phyloP scores from a whole-genome alignment of 768 basidiomycete species.

The Termitomyces sp. region DNA sequence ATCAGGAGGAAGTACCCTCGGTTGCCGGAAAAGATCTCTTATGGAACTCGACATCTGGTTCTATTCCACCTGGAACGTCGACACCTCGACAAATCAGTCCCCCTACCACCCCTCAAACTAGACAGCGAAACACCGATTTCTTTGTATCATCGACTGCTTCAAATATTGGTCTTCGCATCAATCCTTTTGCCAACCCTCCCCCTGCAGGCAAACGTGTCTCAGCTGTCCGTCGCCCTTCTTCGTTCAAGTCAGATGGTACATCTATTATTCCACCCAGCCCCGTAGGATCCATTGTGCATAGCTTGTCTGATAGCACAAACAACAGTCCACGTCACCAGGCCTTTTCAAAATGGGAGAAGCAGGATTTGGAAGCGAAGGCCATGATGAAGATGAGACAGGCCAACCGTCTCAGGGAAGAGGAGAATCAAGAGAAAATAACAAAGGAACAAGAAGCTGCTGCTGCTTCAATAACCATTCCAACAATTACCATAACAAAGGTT shows the following conservation, averaged over 20 bases:
- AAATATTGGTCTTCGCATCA: conserved; percentile 37
- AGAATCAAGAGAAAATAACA: conserved; percentile 23
- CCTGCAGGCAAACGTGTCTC: conserved; percentile 30
- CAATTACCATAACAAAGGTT: conserved; percentile 25
- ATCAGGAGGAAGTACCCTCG: conserved; percentile 13
- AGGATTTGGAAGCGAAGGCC: conserved; percentile 76
- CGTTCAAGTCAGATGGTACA: conserved; percentile 5
- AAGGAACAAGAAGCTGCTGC: conserved; percentile 17
- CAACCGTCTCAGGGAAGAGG: conserved; percentile 38
- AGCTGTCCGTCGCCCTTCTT: conserved; percentile 38
- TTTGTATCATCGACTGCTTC: conserved; percentile 43
- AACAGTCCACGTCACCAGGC: conserved; percentile 30
- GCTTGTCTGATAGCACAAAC: conserved; percentile 52
- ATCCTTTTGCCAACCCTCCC: conserved; percentile 38
- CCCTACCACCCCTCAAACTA: conserved; percentile 16
- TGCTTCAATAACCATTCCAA: conserved; percentile 20
- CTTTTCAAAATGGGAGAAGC: conserved; percentile 82
- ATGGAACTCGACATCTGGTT: conserved; percentile 52
- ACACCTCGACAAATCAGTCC: conserved; percentile 27
- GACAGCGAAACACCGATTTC: conserved; percentile 21
- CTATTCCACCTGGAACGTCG: conserved; percentile 23
- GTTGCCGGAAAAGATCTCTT: conserved; percentile 59
- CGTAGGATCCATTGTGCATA: conserved; percentile 19
- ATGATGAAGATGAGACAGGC: conserved; percentile 64
- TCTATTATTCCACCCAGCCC: conserved; percentile 9